Evolutionary conservation across 495 filamentous ascomycete species (phyloP).

Genomic region (Pseudoneurospora amorphoporcata): DNA sequence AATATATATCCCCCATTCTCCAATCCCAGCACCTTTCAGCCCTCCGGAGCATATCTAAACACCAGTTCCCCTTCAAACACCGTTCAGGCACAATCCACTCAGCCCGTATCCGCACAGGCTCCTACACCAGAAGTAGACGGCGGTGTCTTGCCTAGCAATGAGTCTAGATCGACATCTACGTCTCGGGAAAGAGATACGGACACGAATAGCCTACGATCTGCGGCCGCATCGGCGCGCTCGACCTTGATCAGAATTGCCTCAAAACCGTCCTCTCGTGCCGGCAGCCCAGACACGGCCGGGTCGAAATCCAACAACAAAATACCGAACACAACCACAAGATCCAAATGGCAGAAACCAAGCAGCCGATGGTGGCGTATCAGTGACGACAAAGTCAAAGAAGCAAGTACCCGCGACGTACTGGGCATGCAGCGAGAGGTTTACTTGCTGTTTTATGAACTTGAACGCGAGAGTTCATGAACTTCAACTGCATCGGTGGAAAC

Average conservation of each 20-base stretch:
- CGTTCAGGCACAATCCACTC: constrained; percentile 28
- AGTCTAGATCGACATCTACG: constrained; percentile 23
- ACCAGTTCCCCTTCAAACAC: background rate
- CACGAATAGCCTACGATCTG: constrained; percentile 31
- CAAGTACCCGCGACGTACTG: constrained; percentile 81
- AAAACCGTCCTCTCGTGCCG: constrained; percentile 8
- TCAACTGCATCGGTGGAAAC: background rate
- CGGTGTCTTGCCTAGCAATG: constrained; percentile 25
- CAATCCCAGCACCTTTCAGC: constrained; percentile 66
- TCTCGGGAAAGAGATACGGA: constrained; percentile 22
- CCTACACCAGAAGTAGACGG: constrained; percentile 12
- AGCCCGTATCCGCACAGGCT: constrained; percentile 24
- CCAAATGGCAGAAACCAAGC: constrained; percentile 49
- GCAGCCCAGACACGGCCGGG: constrained; percentile 3
- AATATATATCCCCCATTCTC: constrained; percentile 60
- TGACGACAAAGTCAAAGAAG: constrained; percentile 92
- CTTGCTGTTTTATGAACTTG: constrained; percentile 88
- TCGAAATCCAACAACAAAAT: background rate
- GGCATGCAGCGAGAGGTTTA: constrained; percentile 95
- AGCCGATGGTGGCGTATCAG: constrained; percentile 96
- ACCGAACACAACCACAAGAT: constrained; percentile 7
- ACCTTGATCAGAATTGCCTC: constrained; percentile 30
- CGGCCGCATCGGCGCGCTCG: constrained; percentile 32
- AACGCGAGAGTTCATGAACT: constrained; percentile 16
- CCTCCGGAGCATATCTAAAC: constrained; percentile 51